A percentile compares a stretch with the other conserved stretches of the same genome.
Evolutionary conservation across 345 rosid species (phyloP).

Genomic region (Theobroma cacao): DNA sequence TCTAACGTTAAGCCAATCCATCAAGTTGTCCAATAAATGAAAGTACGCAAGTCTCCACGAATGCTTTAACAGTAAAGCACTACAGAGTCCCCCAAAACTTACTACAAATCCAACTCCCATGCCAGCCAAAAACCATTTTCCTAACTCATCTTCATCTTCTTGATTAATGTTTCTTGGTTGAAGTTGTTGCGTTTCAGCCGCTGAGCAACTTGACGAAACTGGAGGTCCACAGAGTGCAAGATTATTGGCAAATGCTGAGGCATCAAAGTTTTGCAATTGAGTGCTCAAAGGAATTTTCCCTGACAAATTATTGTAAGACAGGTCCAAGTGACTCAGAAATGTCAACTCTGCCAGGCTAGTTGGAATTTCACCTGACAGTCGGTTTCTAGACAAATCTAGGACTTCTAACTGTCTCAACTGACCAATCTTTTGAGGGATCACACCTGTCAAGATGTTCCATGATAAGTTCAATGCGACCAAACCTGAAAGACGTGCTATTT

Average conservation of each 20-base stretch:
- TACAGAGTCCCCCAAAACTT: background rate
- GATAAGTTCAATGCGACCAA: constrained; percentile 16
- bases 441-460: constrained; percentile 8
- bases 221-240: constrained; percentile 16
- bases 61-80: background rate
- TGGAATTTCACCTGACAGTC: constrained; percentile 33
- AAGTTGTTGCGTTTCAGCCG: background rate
- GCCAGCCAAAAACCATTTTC: constrained; percentile 1
- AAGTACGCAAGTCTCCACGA: constrained; percentile 15
- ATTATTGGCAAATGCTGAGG: background rate
- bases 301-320: constrained; percentile 12
- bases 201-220: background rate
- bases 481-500: constrained; percentile 19
- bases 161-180: background rate
- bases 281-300: constrained; percentile 16
- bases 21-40: background rate
- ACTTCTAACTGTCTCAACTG: constrained; percentile 24
- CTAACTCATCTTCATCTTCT: background rate
- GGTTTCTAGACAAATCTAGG: constrained; percentile 35
- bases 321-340: background rate
- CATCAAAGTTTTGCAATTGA: constrained; percentile 14
- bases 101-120: background rate
- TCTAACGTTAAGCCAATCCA: background rate
- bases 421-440: constrained; percentile 27
- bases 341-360: background rate